Evolutionary conservation across 768 basidiomycete species (phyloP).

Genomic region (Mycena kentingensis): DNA sequence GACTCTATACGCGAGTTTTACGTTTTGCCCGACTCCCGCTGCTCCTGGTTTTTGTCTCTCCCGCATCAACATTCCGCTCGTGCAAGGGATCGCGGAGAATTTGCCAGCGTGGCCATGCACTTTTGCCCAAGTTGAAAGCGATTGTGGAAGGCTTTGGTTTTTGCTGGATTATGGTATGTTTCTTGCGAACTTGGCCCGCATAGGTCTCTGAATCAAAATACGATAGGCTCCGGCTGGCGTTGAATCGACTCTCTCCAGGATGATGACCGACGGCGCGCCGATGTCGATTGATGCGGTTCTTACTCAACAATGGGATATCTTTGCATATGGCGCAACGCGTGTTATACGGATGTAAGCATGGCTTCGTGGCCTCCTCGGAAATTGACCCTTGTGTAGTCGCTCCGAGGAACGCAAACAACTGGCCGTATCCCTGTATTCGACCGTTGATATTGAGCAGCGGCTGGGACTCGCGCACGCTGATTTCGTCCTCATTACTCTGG

Average conservation of each 20-base stretch:
- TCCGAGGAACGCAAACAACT: slow-evolving; percentile 50
- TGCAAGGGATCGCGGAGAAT: too few species aligned
- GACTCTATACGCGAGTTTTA: too few species aligned
- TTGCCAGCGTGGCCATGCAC: too few species aligned
- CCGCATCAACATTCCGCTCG: too few species aligned
- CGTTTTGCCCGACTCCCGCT: too few species aligned
- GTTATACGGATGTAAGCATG: slow-evolving; percentile 26
- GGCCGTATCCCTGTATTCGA: slow-evolving; percentile 36
- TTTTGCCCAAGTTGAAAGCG: too few species aligned
- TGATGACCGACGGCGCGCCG: slow-evolving; percentile 37
- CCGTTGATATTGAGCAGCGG: slow-evolving; percentile 27
- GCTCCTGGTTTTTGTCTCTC: too few species aligned
- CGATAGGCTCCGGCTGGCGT: slow-evolving; percentile 60
- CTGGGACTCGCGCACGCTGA: slow-evolving; percentile 29
- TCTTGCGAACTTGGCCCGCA: too few species aligned
- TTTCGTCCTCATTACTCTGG: slow-evolving; percentile 40
- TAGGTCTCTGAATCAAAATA: too few species aligned
- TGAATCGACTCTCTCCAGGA: slow-evolving; percentile 53
- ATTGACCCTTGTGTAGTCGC: slow-evolving; percentile 42
- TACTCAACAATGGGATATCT: slow-evolving; percentile 50
- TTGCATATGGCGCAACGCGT: slow-evolving; percentile 51
- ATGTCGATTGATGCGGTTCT: slow-evolving; percentile 46
- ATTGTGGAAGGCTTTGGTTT: too few species aligned
- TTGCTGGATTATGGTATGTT: too few species aligned
- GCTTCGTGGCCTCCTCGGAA: neutral